phyloP scores from a whole-genome alignment of 2,329 filamentous ascomycete genomes.

The Chrysoporthe puriensis region DNA sequence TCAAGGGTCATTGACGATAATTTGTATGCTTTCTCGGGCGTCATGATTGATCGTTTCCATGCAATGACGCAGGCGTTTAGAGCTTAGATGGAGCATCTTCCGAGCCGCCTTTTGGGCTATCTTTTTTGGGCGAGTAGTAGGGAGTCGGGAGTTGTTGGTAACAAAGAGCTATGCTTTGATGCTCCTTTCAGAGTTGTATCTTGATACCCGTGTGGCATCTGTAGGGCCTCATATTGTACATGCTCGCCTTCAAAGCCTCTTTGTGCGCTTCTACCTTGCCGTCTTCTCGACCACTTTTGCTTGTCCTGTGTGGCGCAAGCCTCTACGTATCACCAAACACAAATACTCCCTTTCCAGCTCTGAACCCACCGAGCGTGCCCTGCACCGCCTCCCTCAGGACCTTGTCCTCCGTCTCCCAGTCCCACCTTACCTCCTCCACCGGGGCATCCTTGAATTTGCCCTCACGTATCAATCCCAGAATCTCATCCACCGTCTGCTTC shows the following conservation, averaged over 20 bases:
- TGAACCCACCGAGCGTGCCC: slow-evolving; percentile 81
- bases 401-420: slow-evolving; percentile 74
- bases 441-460: slow-evolving; percentile 85
- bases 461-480: slow-evolving; percentile 73
- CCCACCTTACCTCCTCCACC: slow-evolving; percentile 81
- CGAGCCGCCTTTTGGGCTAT: neutral
- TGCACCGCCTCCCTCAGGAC: slow-evolving; percentile 75
- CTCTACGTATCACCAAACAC: slow-evolving; percentile 67
- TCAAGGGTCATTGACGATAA: slow-evolving; percentile 91
- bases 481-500: slow-evolving; percentile 79
- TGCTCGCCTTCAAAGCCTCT: neutral
- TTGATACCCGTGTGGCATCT: slow-evolving; percentile 2
- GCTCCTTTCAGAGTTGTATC: neutral
- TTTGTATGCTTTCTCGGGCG: slow-evolving; percentile 84
- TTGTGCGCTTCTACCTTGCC: neutral
- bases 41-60: slow-evolving; percentile 93
- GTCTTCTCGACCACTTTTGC: neutral
- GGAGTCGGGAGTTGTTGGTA: no score
- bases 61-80: slow-evolving; percentile 91
- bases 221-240: neutral
- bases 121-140: neutral
- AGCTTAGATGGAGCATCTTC: slow-evolving; percentile 49
- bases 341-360: slow-evolving; percentile 88
- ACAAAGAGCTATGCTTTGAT: neutral
- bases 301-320: slow-evolving; percentile 19